Evolutionary conservation across 164 flowering plant species (phyloP), one percentile per base, ranked within the genome.

Genomic region (Magnolia kwangsiensis): DNA sequence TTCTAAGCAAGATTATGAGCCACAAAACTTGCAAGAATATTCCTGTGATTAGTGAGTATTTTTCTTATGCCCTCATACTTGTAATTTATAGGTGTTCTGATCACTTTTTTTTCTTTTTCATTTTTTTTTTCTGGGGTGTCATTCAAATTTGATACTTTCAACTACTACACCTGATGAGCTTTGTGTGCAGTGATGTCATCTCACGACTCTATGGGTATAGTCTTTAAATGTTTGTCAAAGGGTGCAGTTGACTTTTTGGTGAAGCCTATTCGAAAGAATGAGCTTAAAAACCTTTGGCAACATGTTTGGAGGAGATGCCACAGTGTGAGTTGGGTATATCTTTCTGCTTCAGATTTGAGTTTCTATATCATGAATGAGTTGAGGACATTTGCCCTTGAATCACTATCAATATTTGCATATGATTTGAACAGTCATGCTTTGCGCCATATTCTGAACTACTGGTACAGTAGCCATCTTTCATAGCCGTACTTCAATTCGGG

Each of bases 1-100:
- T 92, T 78, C 80, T 94, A 27, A 45, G 82, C 88, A 90, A 87
- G 86, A 89, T 94, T 27, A 92, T 88, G 95, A 87, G 72, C 84
- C 94, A 92, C 85, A 86, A 87, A 80, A 83, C 89, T 45, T 74
- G 89, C 83, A 88, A 87, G 75, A 88, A 85, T 72, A 82, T 87
- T 78, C 98, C 98, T 71, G 92, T 94, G 67, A 92, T 94, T 65
- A 94, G 98, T 94, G 72, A 90, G 98, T 86, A 67, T 70, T 67
- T 71, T 68, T 82, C 77, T 23, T 51, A 10, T 49, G 58, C 11
- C 74, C 69, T 66, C 21, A 8, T n/a, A 7, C 70, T 74, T 13
- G 45, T 37, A 37, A 37, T 37, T 37, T 37, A 37, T 37, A 37
- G 6, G 45, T 37, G 45, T 4, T 37, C 45, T 37, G 45, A 37